phyloP scores from a whole-genome alignment of 2,329 filamentous ascomycete genomes.

The Harringtonia lauricola region DNA sequence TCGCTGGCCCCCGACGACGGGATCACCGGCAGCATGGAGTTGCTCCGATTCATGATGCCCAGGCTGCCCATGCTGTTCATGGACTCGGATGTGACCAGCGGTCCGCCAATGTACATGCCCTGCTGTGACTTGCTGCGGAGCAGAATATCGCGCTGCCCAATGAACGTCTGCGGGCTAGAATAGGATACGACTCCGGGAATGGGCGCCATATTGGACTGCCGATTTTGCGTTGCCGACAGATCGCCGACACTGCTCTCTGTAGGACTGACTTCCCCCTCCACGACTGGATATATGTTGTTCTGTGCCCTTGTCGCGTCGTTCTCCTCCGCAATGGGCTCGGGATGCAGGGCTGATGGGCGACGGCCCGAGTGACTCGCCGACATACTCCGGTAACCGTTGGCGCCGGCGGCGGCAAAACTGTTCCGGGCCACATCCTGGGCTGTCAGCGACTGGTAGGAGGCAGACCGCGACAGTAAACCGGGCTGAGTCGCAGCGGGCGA shows the following conservation, averaged over 20 bases:
- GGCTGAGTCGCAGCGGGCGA: not conserved
- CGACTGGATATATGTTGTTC: too few species aligned
- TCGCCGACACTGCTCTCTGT: too few species aligned
- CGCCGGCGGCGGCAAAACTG: not conserved
- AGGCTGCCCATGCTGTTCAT: constrained; percentile 3
- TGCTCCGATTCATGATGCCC: not conserved
- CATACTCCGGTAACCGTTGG: constrained; percentile 13
- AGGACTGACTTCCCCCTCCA: too few species aligned
- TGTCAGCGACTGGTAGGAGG: constrained; percentile 9
- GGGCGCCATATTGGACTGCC: not conserved
- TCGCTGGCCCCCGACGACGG: constrained; percentile 9
- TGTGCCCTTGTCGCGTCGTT: constrained; percentile 2
- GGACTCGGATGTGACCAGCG: constrained; percentile 10
- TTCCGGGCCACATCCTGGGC: not conserved
- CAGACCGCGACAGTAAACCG: constrained; percentile 12
- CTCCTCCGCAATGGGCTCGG: constrained; percentile 35
- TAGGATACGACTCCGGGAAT: constrained; percentile 38
- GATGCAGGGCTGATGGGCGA: constrained; percentile 17
- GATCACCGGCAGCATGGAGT: constrained; percentile 20
- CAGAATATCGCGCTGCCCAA: constrained; percentile 43
- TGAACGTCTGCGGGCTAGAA: constrained; percentile 41
- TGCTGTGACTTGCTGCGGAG: constrained; percentile 40
- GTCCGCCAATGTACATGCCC: constrained; percentile 18
- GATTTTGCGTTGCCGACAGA: too few species aligned
- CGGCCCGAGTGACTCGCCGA: constrained; percentile 12